These are phyloP conservation scores for Debaryomyces fabryi DNA, from an alignment of 1,139 yeast species.

Conservation along the genomic window DNA sequence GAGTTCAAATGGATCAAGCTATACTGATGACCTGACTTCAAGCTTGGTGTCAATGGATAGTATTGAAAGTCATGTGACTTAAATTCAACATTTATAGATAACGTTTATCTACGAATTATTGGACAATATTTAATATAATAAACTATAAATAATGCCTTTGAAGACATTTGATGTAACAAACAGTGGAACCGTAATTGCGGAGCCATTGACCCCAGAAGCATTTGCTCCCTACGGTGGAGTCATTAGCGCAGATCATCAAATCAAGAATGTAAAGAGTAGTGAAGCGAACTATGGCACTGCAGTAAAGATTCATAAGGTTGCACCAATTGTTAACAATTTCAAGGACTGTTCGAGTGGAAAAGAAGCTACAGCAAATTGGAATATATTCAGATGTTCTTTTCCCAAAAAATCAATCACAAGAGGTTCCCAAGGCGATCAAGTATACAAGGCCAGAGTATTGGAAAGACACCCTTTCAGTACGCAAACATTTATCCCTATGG, in stretches of 20 bases:
- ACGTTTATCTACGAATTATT: no score
- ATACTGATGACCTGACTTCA: not conserved
- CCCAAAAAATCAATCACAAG: constrained; percentile 59
- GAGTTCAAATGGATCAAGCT: not conserved
- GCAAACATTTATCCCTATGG: constrained; percentile 90
- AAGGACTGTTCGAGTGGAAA: constrained; percentile 47
- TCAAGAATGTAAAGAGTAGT: constrained; percentile 32
- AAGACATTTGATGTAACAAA: constrained; percentile 38
- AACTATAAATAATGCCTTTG: constrained; percentile 35
- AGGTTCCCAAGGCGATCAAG: constrained; percentile 20
- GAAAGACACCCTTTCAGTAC: constrained; percentile 93
- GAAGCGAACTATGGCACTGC: constrained; percentile 96
- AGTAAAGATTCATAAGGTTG: constrained; percentile 69
- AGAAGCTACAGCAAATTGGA: constrained; percentile 67
- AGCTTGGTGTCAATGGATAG: not conserved
- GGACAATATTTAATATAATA: not conserved
- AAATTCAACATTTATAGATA: not conserved
- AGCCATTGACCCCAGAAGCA: constrained; percentile 43
- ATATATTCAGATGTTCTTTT: constrained; percentile 79
- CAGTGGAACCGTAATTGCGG: constrained; percentile 32
- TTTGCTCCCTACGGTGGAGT: constrained; percentile 50
- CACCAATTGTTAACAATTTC: constrained; percentile 63
- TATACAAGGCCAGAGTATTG: constrained; percentile 66
- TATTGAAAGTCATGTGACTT: not conserved
- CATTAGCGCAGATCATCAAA: constrained; percentile 49